Conservation (phyloP, 2,329 filamentous ascomycete genomes). For the Helotiales sp. region DNA sequence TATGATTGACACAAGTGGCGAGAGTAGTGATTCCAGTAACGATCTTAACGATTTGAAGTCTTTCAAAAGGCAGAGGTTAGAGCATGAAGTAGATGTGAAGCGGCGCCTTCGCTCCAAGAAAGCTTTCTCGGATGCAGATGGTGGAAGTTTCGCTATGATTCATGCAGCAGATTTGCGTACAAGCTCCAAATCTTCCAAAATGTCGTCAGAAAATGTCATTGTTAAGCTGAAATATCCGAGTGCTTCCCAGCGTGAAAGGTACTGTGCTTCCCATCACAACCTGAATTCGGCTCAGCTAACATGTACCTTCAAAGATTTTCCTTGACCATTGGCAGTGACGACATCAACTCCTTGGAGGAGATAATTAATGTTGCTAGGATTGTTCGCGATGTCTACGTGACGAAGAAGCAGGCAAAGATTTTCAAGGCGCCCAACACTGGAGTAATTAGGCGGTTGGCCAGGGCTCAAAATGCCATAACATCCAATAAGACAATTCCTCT, state of each 20-base stretch:
- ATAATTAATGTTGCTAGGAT: constrained; percentile 73
- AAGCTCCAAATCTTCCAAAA: constrained; percentile 54
- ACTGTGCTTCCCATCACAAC: constrained; percentile 27
- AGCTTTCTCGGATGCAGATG: constrained; percentile 36
- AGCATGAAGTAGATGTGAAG: constrained; percentile 31
- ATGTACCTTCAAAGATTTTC: constrained; percentile 59
- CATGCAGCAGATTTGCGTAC: constrained; percentile 64
- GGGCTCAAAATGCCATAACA: constrained; percentile 52
- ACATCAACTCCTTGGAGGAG: constrained; percentile 76
- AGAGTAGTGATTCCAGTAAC: constrained; percentile 19
- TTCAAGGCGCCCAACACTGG: constrained; percentile 76
- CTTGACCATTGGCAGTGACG: constrained; percentile 78
- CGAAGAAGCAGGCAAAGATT: constrained; percentile 66
- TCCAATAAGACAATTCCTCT: constrained; percentile 53
- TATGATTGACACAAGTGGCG: constrained; percentile 26
- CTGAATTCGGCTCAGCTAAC: constrained; percentile 23
- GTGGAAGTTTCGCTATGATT: constrained; percentile 49
- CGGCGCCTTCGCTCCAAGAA: constrained; percentile 37
- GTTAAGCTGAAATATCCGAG: constrained; percentile 87
- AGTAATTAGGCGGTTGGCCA: constrained; percentile 76
- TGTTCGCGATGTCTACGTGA: constrained; percentile 78
- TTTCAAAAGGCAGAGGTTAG: constrained; percentile 34
- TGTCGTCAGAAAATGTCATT: constrained; percentile 53
- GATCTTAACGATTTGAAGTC: constrained; percentile 9
- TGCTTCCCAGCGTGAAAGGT: constrained; percentile 70